These are phyloP conservation scores for Ganoderma boninense DNA, from an alignment of 1,284 basidiomycete genomes.

Conservation along the genomic window DNA sequence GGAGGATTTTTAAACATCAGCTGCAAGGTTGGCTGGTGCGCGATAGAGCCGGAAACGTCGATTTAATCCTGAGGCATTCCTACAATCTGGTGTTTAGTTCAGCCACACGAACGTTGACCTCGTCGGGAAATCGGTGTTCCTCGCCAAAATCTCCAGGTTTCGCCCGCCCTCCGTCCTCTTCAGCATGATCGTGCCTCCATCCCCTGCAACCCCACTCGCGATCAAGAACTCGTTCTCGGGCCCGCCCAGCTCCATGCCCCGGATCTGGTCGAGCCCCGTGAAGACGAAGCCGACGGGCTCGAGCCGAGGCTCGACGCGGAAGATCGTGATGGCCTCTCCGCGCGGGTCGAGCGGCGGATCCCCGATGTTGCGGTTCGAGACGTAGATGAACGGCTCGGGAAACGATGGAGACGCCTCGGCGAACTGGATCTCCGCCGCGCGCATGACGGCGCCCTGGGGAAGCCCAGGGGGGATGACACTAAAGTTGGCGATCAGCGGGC, in stretches of 20 bases:
- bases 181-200: conserved; percentile 63
- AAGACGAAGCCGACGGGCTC: conserved; percentile 61
- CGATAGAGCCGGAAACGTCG: background rate
- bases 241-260: conserved; percentile 69
- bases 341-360: conserved; percentile 38
- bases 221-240: conserved; percentile 62
- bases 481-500: conserved; percentile 55
- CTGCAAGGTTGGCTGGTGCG: no score
- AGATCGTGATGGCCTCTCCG: conserved; percentile 50
- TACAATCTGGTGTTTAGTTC: conserved; percentile 10
- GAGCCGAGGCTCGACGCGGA: conserved; percentile 38
- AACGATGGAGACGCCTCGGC: conserved; percentile 41
- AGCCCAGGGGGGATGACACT: conserved; percentile 63
- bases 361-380: conserved; percentile 50
- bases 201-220: conserved; percentile 60
- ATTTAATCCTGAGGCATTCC: background rate
- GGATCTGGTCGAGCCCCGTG: conserved; percentile 69
- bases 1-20: no score
- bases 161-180: conserved; percentile 62
- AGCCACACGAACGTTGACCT: conserved; percentile 61
- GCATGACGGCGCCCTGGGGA: conserved; percentile 56
- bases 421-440: conserved; percentile 57
- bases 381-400: conserved; percentile 46
- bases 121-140: conserved; percentile 59
- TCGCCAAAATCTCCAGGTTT: conserved; percentile 58